These are phyloP conservation scores for Geranium incanum DNA, from an alignment of 441 rosid genomes.

Conservation along the genomic window DNA sequence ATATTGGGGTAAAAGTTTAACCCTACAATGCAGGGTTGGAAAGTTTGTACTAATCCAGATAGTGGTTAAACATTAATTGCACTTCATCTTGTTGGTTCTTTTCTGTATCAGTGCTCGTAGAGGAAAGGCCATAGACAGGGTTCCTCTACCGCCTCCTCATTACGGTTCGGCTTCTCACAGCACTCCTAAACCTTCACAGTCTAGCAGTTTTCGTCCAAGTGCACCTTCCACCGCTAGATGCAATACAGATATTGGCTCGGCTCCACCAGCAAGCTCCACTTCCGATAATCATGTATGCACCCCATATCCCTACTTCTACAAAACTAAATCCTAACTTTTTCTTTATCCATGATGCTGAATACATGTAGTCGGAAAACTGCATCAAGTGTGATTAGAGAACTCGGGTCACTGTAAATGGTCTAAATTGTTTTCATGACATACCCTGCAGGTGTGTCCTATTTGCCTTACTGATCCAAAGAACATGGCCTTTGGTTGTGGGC, in stretches of 20 bases:
- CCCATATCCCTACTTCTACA: neutral
- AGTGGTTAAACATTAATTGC: neutral
- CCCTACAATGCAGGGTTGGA: neutral
- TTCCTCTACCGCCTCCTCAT: conserved; percentile 80
- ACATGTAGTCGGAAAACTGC: neutral
- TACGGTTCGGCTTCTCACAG: conserved; percentile 36
- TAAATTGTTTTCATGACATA: neutral
- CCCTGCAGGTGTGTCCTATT: conserved; percentile 52
- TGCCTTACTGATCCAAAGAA: conserved; percentile 47
- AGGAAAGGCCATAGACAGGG: conserved; percentile 44
- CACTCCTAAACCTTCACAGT: conserved; percentile 34
- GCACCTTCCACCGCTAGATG: conserved; percentile 37
- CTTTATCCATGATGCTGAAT: neutral
- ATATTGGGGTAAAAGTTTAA: conserved; percentile 58
- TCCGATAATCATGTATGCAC: conserved; percentile 52
- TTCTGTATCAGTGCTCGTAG: conserved; percentile 30
- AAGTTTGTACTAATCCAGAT: neutral
- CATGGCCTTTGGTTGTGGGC: conserved; percentile 73
- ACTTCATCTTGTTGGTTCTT: conserved; percentile 7
- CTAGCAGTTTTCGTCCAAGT: conserved; percentile 52
- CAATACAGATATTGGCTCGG: conserved; percentile 30
- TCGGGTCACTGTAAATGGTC: neutral
- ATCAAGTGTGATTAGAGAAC: neutral
- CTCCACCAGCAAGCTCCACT: conserved; percentile 39
- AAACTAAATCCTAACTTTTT: neutral